Conservation (phyloP, 768 basidiomycete species). For the Chlorophyllum brunneum region DNA sequence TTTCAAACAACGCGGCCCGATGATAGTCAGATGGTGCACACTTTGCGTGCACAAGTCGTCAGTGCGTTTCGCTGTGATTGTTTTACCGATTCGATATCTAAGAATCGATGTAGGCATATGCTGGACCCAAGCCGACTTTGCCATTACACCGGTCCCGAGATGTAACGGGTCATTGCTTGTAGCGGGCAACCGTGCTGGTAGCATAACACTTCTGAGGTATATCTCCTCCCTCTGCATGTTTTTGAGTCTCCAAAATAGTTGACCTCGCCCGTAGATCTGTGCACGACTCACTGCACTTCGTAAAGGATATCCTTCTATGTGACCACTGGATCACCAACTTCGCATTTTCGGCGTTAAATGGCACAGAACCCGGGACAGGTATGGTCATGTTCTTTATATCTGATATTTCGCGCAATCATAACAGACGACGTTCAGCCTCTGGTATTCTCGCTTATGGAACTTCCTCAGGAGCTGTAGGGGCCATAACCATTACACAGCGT, state of each 20-base stretch:
- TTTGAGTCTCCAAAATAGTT: background rate
- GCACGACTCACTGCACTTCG: constrained; percentile 2
- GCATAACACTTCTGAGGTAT: constrained; percentile 56
- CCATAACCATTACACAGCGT: constrained; percentile 50
- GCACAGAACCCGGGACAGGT: constrained; percentile 38
- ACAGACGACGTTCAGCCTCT: constrained; percentile 37
- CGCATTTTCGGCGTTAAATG: constrained; percentile 56
- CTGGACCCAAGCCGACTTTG: constrained; percentile 71
- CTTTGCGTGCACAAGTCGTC: constrained; percentile 51
- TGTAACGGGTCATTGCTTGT: constrained; percentile 64
- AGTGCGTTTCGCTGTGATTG: constrained; percentile 34
- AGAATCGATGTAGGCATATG: constrained; percentile 45
- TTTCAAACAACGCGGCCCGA: constrained; percentile 19
- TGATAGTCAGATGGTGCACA: constrained; percentile 22
- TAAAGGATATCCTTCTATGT: constrained; percentile 39
- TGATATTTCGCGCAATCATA: background rate
- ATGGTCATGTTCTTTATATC: constrained; percentile 13
- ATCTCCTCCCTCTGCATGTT: background rate
- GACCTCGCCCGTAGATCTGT: background rate
- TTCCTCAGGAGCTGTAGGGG: constrained; percentile 54
- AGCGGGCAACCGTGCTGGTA: constrained; percentile 66
- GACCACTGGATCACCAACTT: constrained; percentile 65
- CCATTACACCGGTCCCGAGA: constrained; percentile 40
- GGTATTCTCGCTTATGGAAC: constrained; percentile 55
- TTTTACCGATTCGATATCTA: background rate